phyloP scores from a whole-genome alignment of 768 basidiomycete species.

The Tricholomella constricta region DNA sequence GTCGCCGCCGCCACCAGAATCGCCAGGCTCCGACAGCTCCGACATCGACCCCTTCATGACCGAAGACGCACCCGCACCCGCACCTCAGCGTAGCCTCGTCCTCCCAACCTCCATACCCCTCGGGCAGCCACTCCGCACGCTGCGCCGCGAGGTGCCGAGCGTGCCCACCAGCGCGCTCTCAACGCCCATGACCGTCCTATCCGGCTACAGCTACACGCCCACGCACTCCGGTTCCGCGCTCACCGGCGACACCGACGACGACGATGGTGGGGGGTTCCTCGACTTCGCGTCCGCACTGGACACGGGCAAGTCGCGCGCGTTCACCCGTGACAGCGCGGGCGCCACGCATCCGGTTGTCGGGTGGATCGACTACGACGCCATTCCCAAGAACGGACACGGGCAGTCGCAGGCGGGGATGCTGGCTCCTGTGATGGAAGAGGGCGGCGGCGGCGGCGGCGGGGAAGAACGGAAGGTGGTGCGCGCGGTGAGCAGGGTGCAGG shows the following conservation, averaged over 20 bases:
- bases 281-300: conserved; percentile 4
- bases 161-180: neutral
- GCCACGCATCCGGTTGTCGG: conserved; percentile 6
- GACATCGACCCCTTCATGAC: conserved; percentile 1
- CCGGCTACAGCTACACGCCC: conserved; percentile 3
- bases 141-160: neutral
- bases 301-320: neutral
- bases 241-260: conserved; percentile 5
- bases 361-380: conserved; percentile 18
- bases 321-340: neutral
- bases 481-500: conserved; percentile 7
- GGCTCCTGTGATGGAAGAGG: conserved; percentile 7
- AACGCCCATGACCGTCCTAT: conserved; percentile 5
- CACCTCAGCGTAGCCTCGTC: too few species aligned
- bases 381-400: conserved; percentile 2
- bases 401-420: conserved; percentile 2
- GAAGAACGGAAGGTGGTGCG: conserved; percentile 11
- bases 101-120: neutral
- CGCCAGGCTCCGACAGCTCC: neutral
- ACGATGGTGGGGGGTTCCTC: too few species aligned
- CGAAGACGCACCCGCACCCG: neutral
- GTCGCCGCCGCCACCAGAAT: neutral
- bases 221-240: conserved; percentile 8
- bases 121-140: neutral
- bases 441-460: conserved; percentile 1